phyloP scores from a whole-genome alignment of 257 asterid species.

The Thymus quinquecostatus region DNA sequence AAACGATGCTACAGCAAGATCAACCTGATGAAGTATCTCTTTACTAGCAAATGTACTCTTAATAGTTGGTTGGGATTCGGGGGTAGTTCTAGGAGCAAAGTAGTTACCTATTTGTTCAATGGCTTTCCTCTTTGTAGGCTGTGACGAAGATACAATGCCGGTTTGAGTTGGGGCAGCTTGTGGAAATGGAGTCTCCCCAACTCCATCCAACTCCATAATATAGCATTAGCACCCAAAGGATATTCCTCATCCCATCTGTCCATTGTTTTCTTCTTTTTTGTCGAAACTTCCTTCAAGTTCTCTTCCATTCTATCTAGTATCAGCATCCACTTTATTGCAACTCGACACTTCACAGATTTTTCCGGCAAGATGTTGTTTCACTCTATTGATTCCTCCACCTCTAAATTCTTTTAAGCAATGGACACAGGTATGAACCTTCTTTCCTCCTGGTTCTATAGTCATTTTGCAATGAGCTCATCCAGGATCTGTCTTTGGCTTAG shows the following conservation, averaged over 20 bases:
- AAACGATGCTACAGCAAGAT: not conserved
- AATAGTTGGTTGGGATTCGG: not conserved
- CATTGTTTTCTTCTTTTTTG: not conserved
- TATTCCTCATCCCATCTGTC: not conserved
- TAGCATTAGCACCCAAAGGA: not conserved
- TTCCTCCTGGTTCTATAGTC: not conserved
- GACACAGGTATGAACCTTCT: not conserved
- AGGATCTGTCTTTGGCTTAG: not conserved
- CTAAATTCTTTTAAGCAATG: not conserved
- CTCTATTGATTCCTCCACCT: constrained; percentile 1
- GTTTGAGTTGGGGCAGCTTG: not conserved
- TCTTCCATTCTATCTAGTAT: not conserved
- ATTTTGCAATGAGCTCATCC: not conserved
- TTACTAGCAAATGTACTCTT: not conserved
- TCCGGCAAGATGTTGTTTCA: not conserved
- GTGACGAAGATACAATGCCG: not conserved
- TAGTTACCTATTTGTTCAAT: not conserved
- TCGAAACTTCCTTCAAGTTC: not conserved
- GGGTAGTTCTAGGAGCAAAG: not conserved
- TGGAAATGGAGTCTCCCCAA: not conserved
- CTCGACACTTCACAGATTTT: not conserved
- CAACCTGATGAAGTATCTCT: not conserved
- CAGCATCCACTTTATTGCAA: not conserved
- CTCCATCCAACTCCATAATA: not conserved
- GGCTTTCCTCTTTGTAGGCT: not conserved